Conservation (phyloP, 129 eudicot genomes). For the Smallanthus sonchifolius region DNA sequence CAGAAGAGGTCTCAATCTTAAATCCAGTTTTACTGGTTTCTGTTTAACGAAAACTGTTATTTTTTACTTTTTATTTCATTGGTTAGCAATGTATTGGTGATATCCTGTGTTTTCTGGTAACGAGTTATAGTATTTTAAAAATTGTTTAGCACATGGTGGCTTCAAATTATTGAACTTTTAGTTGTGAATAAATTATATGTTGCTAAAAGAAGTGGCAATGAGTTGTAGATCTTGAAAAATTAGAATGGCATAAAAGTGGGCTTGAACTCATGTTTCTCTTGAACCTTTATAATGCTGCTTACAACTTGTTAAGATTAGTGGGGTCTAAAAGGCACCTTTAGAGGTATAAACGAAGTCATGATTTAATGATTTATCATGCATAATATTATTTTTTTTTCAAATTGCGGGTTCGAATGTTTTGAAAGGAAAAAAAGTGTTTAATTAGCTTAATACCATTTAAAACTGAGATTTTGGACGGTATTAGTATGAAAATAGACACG, state of each 20-base stretch:
- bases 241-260: slow-evolving; percentile 10
- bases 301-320: slow-evolving; percentile 16
- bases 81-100: too few species aligned
- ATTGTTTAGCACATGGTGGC: not conserved
- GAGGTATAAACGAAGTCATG: slow-evolving; percentile 14
- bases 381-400: not conserved
- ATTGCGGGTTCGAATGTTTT: not conserved
- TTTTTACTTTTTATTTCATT: too few species aligned
- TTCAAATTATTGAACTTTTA: not conserved
- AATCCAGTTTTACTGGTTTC: too few species aligned
- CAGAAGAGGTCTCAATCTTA: too few species aligned
- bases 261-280: slow-evolving; percentile 7
- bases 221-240: not conserved
- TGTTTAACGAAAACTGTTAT: too few species aligned
- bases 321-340: slow-evolving; percentile 17
- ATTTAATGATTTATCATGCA: not conserved
- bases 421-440: not conserved
- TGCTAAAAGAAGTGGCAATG: slow-evolving; percentile 11
- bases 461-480: not conserved
- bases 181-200: slow-evolving; percentile 5
- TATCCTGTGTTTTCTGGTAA: too few species aligned
- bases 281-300: slow-evolving; percentile 1
- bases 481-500: not conserved
- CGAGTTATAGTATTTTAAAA: too few species aligned
- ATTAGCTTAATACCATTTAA: not conserved